phyloP scores from a whole-genome alignment of 768 basidiomycete genomes.

The Porpolomopsis calyptriformis region DNA sequence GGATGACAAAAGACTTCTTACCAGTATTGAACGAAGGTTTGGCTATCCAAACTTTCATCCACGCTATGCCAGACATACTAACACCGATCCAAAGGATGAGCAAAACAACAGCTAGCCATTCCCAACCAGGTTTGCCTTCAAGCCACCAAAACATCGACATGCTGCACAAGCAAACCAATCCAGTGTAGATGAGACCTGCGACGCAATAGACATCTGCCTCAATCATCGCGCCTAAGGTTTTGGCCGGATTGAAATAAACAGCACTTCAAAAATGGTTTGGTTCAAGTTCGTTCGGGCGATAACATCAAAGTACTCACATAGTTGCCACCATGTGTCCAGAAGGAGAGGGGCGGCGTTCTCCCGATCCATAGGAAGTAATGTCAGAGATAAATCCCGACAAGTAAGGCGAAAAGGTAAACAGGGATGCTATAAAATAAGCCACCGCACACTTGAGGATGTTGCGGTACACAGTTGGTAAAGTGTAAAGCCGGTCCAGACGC shows the following conservation, averaged over 20 bases:
- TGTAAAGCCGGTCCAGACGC: too few relatives aligned
- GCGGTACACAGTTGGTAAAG: slow-evolving; percentile 44
- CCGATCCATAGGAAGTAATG: slow-evolving; percentile 40
- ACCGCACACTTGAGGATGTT: slow-evolving; percentile 87
- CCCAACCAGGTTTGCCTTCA: slow-evolving; percentile 57
- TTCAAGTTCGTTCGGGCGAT: not conserved
- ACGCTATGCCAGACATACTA: slow-evolving; percentile 73
- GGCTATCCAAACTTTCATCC: slow-evolving; percentile 86
- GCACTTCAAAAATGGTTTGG: slow-evolving; percentile 30
- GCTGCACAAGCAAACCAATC: slow-evolving; percentile 61
- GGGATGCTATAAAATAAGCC: slow-evolving; percentile 79
- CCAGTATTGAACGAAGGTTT: slow-evolving; percentile 81
- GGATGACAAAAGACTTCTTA: slow-evolving; percentile 16
- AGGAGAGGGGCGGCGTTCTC: slow-evolving; percentile 48
- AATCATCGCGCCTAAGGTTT: slow-evolving; percentile 86
- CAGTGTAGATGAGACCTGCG: slow-evolving; percentile 57
- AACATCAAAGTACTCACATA: slow-evolving; percentile 44
- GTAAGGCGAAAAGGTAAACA: slow-evolving; percentile 83
- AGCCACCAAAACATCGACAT: slow-evolving; percentile 77
- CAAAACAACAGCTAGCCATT: slow-evolving; percentile 62
- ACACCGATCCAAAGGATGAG: slow-evolving; percentile 78
- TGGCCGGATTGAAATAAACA: slow-evolving; percentile 90
- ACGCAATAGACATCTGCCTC: slow-evolving; percentile 81
- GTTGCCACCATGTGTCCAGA: slow-evolving; percentile 91
- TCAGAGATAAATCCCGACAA: slow-evolving; percentile 63